Evolutionary conservation across 73 alveolate species (phyloP).

Genomic region (Uronychia setigera): DNA sequence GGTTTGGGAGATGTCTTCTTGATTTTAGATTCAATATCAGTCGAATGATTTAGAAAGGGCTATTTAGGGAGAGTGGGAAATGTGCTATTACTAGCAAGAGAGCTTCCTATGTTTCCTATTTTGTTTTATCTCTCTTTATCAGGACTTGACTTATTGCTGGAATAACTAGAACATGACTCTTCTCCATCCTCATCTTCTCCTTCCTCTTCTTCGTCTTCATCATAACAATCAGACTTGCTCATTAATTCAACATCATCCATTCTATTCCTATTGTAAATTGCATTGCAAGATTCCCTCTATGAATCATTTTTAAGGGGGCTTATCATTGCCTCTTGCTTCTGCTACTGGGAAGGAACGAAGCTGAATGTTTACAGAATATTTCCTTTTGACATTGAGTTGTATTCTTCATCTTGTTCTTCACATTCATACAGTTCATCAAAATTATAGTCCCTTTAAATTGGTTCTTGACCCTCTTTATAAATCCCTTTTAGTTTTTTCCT

Average conservation of each 20-base stretch:
- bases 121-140: background rate
- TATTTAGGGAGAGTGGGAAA: background rate
- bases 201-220: background rate
- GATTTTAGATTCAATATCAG: background rate
- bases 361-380: background rate
- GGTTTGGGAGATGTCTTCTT: too few relatives aligned
- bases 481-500: background rate
- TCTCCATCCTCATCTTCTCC: background rate
- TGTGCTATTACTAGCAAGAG: too few relatives aligned
- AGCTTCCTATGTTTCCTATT: too few relatives aligned
- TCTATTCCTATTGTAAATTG: background rate
- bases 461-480: background rate
- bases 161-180: background rate
- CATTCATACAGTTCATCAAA: background rate
- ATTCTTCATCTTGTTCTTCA: background rate
- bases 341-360: background rate
- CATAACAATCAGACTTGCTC: background rate
- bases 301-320: too few relatives aligned
- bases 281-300: background rate
- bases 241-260: background rate
- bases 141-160: background rate
- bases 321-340: too few relatives aligned
- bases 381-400: background rate
- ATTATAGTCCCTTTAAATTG: background rate
- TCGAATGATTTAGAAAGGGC: background rate